A percentile compares a stretch with the other conserved stretches of the same genome.
These are phyloP conservation scores for Leccinum subfulvum DNA, from an alignment of 1,284 basidiomycete genomes.

Conservation along the genomic window DNA sequence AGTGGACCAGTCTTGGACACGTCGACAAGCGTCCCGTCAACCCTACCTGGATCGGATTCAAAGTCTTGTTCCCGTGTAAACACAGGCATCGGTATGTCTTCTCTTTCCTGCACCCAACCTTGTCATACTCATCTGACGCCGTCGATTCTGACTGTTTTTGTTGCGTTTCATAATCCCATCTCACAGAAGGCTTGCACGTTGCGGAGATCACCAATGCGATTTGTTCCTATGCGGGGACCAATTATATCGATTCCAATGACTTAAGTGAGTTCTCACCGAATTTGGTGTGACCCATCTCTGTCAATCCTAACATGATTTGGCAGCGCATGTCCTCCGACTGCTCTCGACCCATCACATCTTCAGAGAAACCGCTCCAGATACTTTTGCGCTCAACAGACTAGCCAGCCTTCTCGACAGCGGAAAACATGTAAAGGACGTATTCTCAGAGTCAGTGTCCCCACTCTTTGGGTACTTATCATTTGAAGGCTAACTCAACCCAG, in stretches of 20 bases:
- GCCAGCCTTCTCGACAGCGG: constrained; percentile 67
- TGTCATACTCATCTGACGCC: neutral
- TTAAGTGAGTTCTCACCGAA: constrained; percentile 18
- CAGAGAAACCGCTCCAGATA: constrained; percentile 60
- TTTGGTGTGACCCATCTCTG: neutral
- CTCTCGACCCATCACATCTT: constrained; percentile 72
- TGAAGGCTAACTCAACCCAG: constrained; percentile 31
- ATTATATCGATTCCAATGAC: constrained; percentile 22
- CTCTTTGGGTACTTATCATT: neutral
- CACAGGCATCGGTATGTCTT: constrained; percentile 10
- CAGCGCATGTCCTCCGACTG: constrained; percentile 48
- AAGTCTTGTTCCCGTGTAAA: neutral
- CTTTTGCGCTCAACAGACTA: constrained; percentile 66
- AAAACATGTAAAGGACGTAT: constrained; percentile 42
- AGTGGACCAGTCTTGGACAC: neutral
- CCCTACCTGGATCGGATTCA: neutral
- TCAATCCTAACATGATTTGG: neutral
- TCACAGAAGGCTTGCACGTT: constrained; percentile 51
- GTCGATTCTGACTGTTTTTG: neutral
- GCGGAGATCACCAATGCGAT: constrained; percentile 56
- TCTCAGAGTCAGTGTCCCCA: constrained; percentile 27
- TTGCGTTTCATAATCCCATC: neutral
- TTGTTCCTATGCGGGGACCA: constrained; percentile 16
- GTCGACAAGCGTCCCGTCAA: neutral
- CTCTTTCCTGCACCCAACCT: neutral